Evolutionary conservation across 805 yeast genomes (phyloP).

Genomic region (Candida quercuum): DNA sequence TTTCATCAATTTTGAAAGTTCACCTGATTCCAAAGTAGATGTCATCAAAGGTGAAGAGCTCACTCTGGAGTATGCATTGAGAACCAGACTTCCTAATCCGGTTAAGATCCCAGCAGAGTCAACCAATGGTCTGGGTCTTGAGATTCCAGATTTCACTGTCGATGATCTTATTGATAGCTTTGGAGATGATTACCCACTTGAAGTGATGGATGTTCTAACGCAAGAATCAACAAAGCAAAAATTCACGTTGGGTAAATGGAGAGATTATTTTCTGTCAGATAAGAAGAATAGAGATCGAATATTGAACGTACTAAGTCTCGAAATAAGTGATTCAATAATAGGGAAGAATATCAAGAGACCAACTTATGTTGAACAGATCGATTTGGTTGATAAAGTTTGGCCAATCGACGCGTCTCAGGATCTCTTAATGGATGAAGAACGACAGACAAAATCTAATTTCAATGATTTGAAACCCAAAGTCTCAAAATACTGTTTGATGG

Average conservation of each 20-base stretch:
- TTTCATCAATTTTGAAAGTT: slow-evolving; percentile 17
- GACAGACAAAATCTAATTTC: too few relatives aligned
- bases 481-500: slow-evolving; percentile 79
- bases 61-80: slow-evolving; percentile 28
- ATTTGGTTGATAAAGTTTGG: slow-evolving; percentile 71
- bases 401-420: slow-evolving; percentile 17
- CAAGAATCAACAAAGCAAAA: slow-evolving; percentile 50
- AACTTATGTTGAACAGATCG: slow-evolving; percentile 53
- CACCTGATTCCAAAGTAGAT: slow-evolving; percentile 7
- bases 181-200: slow-evolving; percentile 61
- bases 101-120: slow-evolving; percentile 34
- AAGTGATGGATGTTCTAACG: slow-evolving; percentile 86
- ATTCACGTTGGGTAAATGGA: slow-evolving; percentile 74
- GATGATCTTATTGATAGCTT: slow-evolving; percentile 49
- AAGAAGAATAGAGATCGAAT: slow-evolving; percentile 52
- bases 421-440: too few relatives aligned
- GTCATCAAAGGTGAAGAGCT: slow-evolving; percentile 29
- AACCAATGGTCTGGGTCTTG: slow-evolving; percentile 36
- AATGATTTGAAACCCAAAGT: slow-evolving; percentile 65
- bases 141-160: slow-evolving; percentile 57
- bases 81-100: slow-evolving; percentile 36
- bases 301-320: slow-evolving; percentile 77
- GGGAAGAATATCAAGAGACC: slow-evolving; percentile 57
- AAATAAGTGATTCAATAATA: slow-evolving; percentile 53
- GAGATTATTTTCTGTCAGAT: slow-evolving; percentile 54